A percentile compares a stretch with the other conserved stretches of the same genome.
These are phyloP conservation scores for Geosmithia flava DNA, from an alignment of 2,329 filamentous ascomycete species.

Conservation along the genomic window DNA sequence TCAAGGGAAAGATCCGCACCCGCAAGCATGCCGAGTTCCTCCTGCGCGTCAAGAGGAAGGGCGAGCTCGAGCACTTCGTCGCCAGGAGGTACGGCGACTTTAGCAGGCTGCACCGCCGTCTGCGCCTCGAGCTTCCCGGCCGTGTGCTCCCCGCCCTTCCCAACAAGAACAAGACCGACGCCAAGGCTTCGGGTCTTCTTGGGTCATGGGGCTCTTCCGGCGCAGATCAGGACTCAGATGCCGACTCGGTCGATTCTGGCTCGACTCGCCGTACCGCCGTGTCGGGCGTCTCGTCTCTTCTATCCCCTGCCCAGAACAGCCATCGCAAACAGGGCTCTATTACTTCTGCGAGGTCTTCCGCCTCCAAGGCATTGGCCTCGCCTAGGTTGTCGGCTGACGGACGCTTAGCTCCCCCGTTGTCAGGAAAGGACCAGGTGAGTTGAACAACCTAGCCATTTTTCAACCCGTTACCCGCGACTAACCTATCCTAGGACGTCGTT, in stretches of 20 bases:
- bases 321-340: constrained; percentile 12
- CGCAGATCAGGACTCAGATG: constrained; percentile 58
- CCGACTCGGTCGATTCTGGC: constrained; percentile 66
- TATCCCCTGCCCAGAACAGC: constrained; percentile 14
- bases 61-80: constrained; percentile 65
- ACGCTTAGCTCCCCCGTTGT: background rate
- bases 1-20: constrained; percentile 78
- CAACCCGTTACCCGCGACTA: constrained; percentile 6
- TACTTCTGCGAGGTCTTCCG: constrained; percentile 18
- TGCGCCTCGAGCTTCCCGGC: constrained; percentile 79
- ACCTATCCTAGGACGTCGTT: constrained; percentile 33
- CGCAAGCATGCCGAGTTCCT: constrained; percentile 94
- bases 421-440: background rate
- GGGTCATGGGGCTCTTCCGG: constrained; percentile 36
- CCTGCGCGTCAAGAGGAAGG: constrained; percentile 69
- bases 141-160: constrained; percentile 80
- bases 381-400: constrained; percentile 19
- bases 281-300: constrained; percentile 5
- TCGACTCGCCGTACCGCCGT: constrained; percentile 53
- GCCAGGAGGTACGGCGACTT: constrained; percentile 87
- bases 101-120: constrained; percentile 59
- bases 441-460: background rate
- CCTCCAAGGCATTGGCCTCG: constrained; percentile 13
- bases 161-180: constrained; percentile 79
- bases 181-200: constrained; percentile 47